Evolutionary conservation across 2,329 filamentous ascomycete genomes (phyloP).

Genomic region (Myriosclerotinia scirpicola): DNA sequence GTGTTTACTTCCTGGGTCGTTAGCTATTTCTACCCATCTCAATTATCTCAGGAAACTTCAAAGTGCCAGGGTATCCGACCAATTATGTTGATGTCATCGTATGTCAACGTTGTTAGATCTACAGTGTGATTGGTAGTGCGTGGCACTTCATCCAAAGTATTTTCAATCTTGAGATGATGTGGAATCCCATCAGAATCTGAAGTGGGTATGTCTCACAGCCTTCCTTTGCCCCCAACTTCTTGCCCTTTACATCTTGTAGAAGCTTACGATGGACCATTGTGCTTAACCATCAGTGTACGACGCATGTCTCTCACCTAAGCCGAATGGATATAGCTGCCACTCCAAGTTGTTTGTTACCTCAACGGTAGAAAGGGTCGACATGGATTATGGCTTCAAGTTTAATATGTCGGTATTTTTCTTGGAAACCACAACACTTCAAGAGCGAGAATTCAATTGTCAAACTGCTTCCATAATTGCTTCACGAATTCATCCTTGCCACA

Average conservation of each 20-base stretch:
- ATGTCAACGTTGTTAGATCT: conserved; percentile 20
- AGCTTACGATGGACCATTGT: neutral
- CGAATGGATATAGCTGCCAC: conserved; percentile 1
- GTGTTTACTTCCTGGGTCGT: neutral
- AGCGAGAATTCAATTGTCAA: conserved; percentile 2
- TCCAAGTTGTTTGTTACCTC: neutral
- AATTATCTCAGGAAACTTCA: conserved; percentile 11
- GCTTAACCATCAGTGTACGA: neutral
- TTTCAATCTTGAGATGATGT: conserved; percentile 14
- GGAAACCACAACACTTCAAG: neutral
- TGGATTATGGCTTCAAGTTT: neutral
- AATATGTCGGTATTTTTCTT: neutral
- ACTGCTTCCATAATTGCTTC: neutral
- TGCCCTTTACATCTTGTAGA: conserved; percentile 13
- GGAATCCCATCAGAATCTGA: conserved; percentile 19
- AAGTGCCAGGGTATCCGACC: neutral
- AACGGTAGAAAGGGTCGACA: neutral
- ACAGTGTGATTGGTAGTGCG: conserved; percentile 15
- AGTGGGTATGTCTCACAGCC: conserved; percentile 19
- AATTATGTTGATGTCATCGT: conserved; percentile 8
- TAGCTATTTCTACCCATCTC: conserved; percentile 5
- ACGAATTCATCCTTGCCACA: conserved; percentile 10
- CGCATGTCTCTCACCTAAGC: conserved; percentile 6
- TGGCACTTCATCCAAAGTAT: conserved; percentile 21
- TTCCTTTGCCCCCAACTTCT: neutral